Evolutionary conservation across 306 rosid genomes (phyloP), one percentile per base, ranked within the genome.

Genomic region (Astragalus glycyphyllos): DNA sequence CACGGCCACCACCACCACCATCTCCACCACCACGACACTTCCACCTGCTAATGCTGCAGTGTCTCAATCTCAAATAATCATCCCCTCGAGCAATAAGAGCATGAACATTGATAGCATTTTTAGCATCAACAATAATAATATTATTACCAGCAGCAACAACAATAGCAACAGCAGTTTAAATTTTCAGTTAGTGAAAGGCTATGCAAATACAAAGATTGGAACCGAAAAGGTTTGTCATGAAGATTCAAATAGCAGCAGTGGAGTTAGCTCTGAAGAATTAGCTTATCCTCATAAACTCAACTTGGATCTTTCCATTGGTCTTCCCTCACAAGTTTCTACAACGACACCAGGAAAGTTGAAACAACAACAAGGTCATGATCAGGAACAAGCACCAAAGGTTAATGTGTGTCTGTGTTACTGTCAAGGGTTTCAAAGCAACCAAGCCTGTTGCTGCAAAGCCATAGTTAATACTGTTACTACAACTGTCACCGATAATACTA

Each of bases 261-360:
- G 77, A 1, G 68, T 77, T 38, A 86, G 78, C 12, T 69, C 78
- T 10, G 85, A 83, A 2, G 85, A 85, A 71, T 34, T 34, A 40
- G 31, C 61, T 1, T 13, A 14, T 11, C 70, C 71, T 61, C 35
- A 40, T 17, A 68, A 73, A 29, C 68, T 87, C 49, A 87, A 90
- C 85, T 79, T 90, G 74, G 92, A 87, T 29, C 86, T 85, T 69
- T 80, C 90, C 5, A 83, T 87, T 44, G 92, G 85, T 15, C 86
- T 82, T 49, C 90, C 89, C 7, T 66, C 74, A 38, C 56, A 67
- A 23, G 13, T 7, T 57, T 49, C 68, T 66, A 31, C 73, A 1
- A 12, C n/a, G 5, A 47, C 38, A 44, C 6, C 44, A 9, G 31
- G 72, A 3, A 71, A 45, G 45, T 62, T 68, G 74, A 79, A 76